phyloP scores from a whole-genome alignment of 441 rosid genomes.

The Aquilaria agallochum region DNA sequence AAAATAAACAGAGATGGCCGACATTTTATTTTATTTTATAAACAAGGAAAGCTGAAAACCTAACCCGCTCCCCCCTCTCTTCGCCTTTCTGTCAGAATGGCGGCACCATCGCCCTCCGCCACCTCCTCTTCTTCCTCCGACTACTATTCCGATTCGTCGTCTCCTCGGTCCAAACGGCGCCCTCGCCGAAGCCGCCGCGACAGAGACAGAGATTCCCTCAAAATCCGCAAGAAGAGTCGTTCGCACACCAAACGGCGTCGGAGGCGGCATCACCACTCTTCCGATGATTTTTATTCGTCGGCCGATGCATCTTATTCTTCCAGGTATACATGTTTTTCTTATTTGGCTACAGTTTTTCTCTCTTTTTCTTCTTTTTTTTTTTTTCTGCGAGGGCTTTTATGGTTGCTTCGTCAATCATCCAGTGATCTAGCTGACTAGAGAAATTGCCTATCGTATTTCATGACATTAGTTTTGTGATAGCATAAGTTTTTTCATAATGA shows the following conservation, averaged over 20 bases:
- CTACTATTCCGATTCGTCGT: constrained; percentile 47
- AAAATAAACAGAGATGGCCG: no score
- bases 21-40: constrained; percentile 13
- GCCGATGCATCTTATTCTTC: constrained; percentile 37
- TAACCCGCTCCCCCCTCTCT: neutral
- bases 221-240: constrained; percentile 58
- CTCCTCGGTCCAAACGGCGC: constrained; percentile 45
- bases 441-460: no score
- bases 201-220: constrained; percentile 48
- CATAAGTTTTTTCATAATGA: neutral
- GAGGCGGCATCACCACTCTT: constrained; percentile 35
- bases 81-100: constrained; percentile 31
- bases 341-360: neutral
- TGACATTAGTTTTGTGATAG: neutral
- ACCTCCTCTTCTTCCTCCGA: constrained; percentile 42
- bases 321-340: constrained; percentile 29
- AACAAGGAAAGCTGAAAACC: no score
- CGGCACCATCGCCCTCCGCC: constrained; percentile 59
- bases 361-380: neutral
- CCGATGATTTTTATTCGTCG: constrained; percentile 40
- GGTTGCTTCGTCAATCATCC: no score
- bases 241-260: constrained; percentile 58
- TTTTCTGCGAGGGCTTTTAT: no score
- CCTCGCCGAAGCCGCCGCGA: constrained; percentile 38
- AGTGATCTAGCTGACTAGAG: no score